These are phyloP conservation scores for Pleurostoma richardsiae DNA, from an alignment of 2,329 filamentous ascomycete species.

Conservation along the genomic window DNA sequence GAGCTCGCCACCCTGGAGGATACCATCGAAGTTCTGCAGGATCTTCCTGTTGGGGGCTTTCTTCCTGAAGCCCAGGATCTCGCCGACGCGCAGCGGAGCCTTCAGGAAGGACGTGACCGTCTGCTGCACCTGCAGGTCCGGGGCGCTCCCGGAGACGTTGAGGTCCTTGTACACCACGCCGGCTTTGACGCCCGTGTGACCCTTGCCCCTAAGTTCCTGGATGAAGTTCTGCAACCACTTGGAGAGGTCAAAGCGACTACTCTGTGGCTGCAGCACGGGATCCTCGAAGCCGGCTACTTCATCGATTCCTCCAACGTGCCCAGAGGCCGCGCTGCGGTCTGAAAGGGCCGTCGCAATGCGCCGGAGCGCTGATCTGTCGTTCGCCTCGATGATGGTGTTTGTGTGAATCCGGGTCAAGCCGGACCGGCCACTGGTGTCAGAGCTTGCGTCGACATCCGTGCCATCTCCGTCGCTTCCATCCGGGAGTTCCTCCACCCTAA, in stretches of 20 bases:
- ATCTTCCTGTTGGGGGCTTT: constrained; percentile 50
- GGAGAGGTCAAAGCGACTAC: constrained; percentile 31
- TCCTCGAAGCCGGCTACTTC: constrained; percentile 11
- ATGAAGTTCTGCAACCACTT: constrained; percentile 36
- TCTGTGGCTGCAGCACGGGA: constrained; percentile 29
- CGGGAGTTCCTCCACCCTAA: too few species aligned
- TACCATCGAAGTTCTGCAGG: constrained; percentile 57
- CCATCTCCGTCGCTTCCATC: neutral
- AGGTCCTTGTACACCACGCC: constrained; percentile 62
- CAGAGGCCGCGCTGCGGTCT: constrained; percentile 15
- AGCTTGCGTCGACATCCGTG: neutral
- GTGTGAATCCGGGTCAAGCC: neutral
- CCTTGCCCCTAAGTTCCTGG: constrained; percentile 44
- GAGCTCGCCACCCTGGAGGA: constrained; percentile 61
- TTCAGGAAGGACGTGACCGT: constrained; percentile 57
- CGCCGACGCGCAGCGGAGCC: constrained; percentile 51
- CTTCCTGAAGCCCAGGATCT: constrained; percentile 44
- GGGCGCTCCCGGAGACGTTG: constrained; percentile 61
- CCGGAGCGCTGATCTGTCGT: constrained; percentile 29
- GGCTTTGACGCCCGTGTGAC: constrained; percentile 45
- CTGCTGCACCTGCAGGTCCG: constrained; percentile 62
- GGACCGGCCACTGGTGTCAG: neutral
- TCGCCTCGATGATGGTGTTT: constrained; percentile 19
- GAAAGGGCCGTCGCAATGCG: constrained; percentile 33
- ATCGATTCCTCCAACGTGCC: neutral